Conservation (phyloP, 257 asterid genomes). For the Solanum appendiculatum region DNA sequence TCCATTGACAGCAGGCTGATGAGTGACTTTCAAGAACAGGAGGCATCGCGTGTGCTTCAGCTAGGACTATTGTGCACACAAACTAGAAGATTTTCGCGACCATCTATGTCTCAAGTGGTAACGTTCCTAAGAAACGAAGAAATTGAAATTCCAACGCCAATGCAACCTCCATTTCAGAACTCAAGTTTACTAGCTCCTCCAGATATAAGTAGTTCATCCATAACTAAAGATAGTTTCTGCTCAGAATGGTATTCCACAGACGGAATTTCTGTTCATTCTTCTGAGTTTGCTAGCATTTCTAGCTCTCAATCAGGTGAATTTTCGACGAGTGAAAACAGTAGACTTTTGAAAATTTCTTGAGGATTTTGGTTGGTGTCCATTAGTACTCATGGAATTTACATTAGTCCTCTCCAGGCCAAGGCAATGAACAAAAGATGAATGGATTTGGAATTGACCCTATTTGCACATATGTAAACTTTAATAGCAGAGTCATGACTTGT, state of each 20-base stretch:
- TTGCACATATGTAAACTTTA: not conserved
- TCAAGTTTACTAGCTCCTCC: not conserved
- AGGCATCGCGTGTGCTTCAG: not conserved
- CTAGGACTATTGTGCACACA: not conserved
- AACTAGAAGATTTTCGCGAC: conserved; percentile 1
- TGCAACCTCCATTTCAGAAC: not conserved
- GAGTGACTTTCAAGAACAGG: not conserved
- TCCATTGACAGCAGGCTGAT: not conserved
- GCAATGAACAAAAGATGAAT: not conserved
- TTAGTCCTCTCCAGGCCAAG: not conserved
- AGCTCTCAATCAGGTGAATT: not conserved
- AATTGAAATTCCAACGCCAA: not conserved
- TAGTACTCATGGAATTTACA: not conserved
- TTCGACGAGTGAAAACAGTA: not conserved
- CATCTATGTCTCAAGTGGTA: conserved; percentile 1
- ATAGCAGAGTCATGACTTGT: not conserved
- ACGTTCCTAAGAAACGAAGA: not conserved
- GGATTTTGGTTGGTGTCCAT: not conserved
- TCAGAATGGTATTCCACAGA: conserved; percentile 1
- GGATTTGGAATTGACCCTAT: not conserved
- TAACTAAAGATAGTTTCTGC: not conserved
- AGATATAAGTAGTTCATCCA: not conserved
- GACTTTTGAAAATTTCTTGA: not conserved
- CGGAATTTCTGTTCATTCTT: not conserved
- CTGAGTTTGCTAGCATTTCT: not conserved